Evolutionary conservation across 257 asterid genomes (phyloP), one percentile per base, ranked within the genome.

Genomic region (Mentha longifolia): DNA sequence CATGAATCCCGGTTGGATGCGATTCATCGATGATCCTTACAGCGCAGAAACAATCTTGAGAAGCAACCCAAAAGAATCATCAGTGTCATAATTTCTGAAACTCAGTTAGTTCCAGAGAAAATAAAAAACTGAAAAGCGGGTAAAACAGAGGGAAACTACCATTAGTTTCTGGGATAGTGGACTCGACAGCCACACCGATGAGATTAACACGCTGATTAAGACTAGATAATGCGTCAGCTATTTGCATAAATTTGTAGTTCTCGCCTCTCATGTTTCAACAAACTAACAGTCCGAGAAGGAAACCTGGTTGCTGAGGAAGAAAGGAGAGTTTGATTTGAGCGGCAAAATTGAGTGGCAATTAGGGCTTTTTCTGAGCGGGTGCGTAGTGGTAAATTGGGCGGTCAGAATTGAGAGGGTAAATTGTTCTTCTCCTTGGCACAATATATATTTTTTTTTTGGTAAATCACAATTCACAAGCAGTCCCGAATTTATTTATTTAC

Each of bases 141-240:
- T 35, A 0, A 12, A 0, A 12, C 0, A 25, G 17, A 35, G 52
- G 19, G 51, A 55, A 11, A 43, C n/a, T 64, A 89, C 96, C 97
- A 59, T 89, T 72, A 43, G 45, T 79, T 71, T 81, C 86, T 14
- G 94, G 89, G 52, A 85, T 67, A 58, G 83, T 74, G 47, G 85
- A 70, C 65, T 87, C 92, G 25, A 58, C 9, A 9, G 89, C 89
- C 43, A 85, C 68, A 20, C 94, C 97, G 43, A 91, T 81, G 31
- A 91, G 86, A 81, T 85, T 88, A 25, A 88, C 96, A 50, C 72
- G 80, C 78, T 84, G 94, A 69, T 87, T 87, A 16, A 91, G 33
- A 17, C 85, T 35, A 5, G 39, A 35, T 5, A 83, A 56, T 74
- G 96, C 96, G 41, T 91, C 97, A 70, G 9, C 73, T 14, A 91